Evolutionary conservation across 176 grass and related monocot species (phyloP), one percentile per base, ranked within the genome.

Genomic region (Phoenix roebelenii): DNA sequence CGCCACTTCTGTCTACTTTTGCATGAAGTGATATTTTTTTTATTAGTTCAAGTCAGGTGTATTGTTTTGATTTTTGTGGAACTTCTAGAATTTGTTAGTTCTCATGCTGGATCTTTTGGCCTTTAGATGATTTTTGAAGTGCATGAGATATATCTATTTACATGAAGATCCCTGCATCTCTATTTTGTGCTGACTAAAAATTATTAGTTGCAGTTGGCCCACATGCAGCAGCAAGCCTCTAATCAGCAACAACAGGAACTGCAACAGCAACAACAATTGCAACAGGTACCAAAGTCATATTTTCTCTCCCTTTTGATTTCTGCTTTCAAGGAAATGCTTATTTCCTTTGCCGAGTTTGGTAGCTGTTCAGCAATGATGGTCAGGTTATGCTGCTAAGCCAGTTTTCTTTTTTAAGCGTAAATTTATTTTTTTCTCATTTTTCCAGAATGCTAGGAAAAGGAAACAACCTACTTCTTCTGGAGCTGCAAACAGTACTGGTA

Each of bases 171-270:
- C 49, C 12, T 72, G 58, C 15, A 32, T 61, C 51, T 55, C 28
- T 73, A 53, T 54, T 17, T 72, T 61, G 69, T 61, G 35, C 35
- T 44, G 35, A 44, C 7, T 44, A 44, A 44, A 44, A 44, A 12
- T 44, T 69, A 56, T 76, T 83, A 89, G 81, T 76, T 97, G 76
- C 85, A 98, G 61, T 71, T 73, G 79, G 61, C 70, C 26, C 87
- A 85, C 63, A 92, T 89, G 81, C 93, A 89, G 52, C 93, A 91
- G 52, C 93, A 91, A 62, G 77, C 77, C 51, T 79, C 93, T 70
- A 82, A 82, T 59, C 82, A 92, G 53, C 82, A 81, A 48, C 49
- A 72, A 50, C 78, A 83, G 55, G 88, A 98, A 77, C 64, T 83
- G 74, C 85, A 74, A 67, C 82, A 85, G 57, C 77, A 85, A 55